Percentiles rank a stretch among this genome's conserved stretches.
Conservation (phyloP, 2,329 filamentous ascomycete genomes). For the Colletotrichum orchidophilum region DNA sequence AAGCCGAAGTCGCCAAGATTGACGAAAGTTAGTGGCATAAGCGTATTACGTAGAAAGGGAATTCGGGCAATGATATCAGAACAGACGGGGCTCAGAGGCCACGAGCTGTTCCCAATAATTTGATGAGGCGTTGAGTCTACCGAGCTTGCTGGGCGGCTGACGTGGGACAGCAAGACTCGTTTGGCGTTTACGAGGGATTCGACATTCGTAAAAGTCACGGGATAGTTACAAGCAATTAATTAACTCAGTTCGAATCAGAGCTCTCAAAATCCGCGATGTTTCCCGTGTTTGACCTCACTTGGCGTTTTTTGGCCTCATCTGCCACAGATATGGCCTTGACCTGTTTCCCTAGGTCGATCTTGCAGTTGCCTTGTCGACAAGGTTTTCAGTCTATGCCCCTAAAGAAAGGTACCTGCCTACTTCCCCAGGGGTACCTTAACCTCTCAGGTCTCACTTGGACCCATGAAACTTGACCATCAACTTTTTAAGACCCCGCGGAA, state of each 20-base stretch:
- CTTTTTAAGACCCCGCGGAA: background rate
- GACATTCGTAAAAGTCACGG: constrained; percentile 28
- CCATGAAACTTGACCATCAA: background rate
- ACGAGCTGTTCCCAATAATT: constrained; percentile 23
- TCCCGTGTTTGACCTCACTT: background rate
- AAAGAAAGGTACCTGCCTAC: no score
- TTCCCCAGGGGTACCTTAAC: no score
- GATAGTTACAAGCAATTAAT: constrained; percentile 16
- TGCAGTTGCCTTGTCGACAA: background rate
- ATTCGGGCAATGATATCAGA: constrained; percentile 19
- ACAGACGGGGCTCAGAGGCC: background rate
- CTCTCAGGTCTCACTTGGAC: background rate
- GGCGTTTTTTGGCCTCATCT: background rate
- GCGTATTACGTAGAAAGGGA: background rate
- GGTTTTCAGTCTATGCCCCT: no score
- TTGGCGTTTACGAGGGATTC: constrained; percentile 31
- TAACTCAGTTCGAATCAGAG: background rate
- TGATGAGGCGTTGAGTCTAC: constrained; percentile 26
- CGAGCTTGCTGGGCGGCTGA: constrained; percentile 24
- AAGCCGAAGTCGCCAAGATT: constrained; percentile 88
- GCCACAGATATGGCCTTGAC: background rate
- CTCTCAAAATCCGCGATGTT: background rate
- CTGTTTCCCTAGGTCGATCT: background rate
- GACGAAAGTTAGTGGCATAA: constrained; percentile 60
- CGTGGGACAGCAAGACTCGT: constrained; percentile 11